Evolutionary conservation across 805 yeast genomes (phyloP).

Genomic region (Yarrowia sp.): DNA sequence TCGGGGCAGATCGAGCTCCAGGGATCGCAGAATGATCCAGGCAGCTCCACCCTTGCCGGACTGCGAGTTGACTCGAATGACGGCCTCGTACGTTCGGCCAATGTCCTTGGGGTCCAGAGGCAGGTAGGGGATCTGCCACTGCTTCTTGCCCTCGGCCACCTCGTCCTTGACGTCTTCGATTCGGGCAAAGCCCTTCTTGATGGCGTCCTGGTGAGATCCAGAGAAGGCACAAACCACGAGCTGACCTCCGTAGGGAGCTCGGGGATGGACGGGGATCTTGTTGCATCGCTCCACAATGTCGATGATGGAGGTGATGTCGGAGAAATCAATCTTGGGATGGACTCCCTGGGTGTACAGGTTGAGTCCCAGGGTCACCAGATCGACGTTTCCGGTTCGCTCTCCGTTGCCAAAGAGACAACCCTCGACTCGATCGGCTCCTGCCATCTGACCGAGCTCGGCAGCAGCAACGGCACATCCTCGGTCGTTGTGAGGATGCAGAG

Average conservation of each 20-base stretch:
- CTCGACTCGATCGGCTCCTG: constrained; percentile 86
- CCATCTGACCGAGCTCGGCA: constrained; percentile 74
- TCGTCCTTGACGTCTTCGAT: constrained; percentile 24
- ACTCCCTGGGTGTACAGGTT: constrained; percentile 79
- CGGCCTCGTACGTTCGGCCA: constrained; percentile 89
- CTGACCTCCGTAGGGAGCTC: constrained; percentile 82
- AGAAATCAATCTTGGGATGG: constrained; percentile 65
- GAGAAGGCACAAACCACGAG: constrained; percentile 79
- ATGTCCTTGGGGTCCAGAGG: constrained; percentile 83
- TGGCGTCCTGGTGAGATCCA: constrained; percentile 87
- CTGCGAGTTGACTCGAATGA: constrained; percentile 82
- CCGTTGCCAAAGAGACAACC: constrained; percentile 85
- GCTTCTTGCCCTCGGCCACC: constrained; percentile 33
- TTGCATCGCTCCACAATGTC: constrained; percentile 76
- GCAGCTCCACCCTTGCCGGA: constrained; percentile 89
- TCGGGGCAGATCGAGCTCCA: constrained; percentile 79
- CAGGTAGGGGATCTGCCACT: constrained; percentile 75
- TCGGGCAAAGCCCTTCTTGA: constrained; percentile 69
- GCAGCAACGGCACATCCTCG: constrained; percentile 91
- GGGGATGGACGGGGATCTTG: constrained; percentile 71
- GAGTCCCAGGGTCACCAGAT: constrained; percentile 70
- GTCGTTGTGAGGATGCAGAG: constrained; percentile 81
- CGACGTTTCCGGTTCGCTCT: constrained; percentile 85
- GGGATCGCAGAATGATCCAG: constrained; percentile 72
- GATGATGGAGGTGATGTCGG: constrained; percentile 61